Evolutionary conservation across 78 protist genomes (phyloP).

Genomic region (Dictyostelium citrinum): DNA sequence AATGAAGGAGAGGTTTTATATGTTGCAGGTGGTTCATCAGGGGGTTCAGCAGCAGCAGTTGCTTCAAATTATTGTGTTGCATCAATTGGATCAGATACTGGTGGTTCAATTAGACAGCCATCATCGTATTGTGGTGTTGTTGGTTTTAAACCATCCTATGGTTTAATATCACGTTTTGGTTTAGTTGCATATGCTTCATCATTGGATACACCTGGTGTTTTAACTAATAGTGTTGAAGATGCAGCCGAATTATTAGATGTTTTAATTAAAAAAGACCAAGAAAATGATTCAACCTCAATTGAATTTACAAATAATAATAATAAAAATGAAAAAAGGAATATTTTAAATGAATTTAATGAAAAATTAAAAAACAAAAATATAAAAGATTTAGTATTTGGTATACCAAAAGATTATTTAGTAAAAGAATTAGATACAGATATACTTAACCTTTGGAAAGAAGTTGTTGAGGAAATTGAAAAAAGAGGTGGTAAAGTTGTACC

Average conservation of each 20-base stretch:
- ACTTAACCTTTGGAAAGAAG: conserved; percentile 60
- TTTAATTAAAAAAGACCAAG: conserved; percentile 30
- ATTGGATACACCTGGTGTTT: conserved; percentile 83
- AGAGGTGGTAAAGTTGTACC: conserved; percentile 77
- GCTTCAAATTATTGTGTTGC: conserved; percentile 13
- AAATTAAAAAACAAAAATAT: not conserved
- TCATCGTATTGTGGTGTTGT: conserved; percentile 86
- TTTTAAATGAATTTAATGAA: not conserved
- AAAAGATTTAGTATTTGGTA: conserved; percentile 45
- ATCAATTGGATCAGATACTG: conserved; percentile 86
- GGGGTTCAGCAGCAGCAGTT: conserved; percentile 86
- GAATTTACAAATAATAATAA: not conserved
- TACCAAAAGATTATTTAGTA: conserved; percentile 71
- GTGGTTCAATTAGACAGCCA: conserved; percentile 88
- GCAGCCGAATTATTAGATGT: conserved; percentile 56
- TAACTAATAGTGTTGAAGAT: conserved; percentile 48
- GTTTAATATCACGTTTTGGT: conserved; percentile 78
- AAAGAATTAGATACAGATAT: conserved; percentile 76
- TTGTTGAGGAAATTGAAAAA: conserved; percentile 28
- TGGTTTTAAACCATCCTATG: conserved; percentile 92
- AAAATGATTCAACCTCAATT: conserved; percentile 61
- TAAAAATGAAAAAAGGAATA: not conserved
- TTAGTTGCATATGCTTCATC: conserved; percentile 85
- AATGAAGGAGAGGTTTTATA: not conserved
- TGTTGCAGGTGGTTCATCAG: conserved; percentile 85